A percentile compares a stretch with the other conserved stretches of the same genome.
Evolutionary conservation across 768 basidiomycete species (phyloP).

Genomic region (Phylloporus sp.): DNA sequence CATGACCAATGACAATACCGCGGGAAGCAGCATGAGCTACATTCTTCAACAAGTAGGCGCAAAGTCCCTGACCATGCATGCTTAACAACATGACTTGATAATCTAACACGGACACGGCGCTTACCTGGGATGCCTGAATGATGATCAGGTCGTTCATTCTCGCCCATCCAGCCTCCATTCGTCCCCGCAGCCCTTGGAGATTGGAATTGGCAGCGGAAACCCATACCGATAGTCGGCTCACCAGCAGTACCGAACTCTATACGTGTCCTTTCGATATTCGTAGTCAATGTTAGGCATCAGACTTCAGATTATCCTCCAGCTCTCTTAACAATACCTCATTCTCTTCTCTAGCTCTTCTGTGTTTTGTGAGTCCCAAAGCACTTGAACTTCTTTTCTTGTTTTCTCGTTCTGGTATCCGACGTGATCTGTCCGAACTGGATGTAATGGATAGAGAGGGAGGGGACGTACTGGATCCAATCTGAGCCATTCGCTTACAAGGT

Average conservation of each 20-base stretch:
- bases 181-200: constrained; percentile 62
- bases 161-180: constrained; percentile 89
- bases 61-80: constrained; percentile 55
- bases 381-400: constrained; percentile 36
- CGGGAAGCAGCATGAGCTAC: constrained; percentile 50
- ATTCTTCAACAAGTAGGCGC: constrained; percentile 59
- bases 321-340: constrained; percentile 33
- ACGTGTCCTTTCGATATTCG: constrained; percentile 42
- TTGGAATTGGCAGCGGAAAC: background rate
- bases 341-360: constrained; percentile 37
- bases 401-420: constrained; percentile 31
- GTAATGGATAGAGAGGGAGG: background rate
- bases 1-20: constrained; percentile 82
- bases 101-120: background rate
- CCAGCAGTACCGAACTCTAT: constrained; percentile 91
- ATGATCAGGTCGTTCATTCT: constrained; percentile 87
- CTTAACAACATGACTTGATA: background rate
- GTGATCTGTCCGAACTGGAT: background rate
- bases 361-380: constrained; percentile 29
- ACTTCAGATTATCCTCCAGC: background rate
- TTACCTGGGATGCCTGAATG: constrained; percentile 77
- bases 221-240: constrained; percentile 23
- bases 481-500: constrained; percentile 50
- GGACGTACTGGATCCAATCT: constrained; percentile 42
- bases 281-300: background rate